Conservation (phyloP, 2,329 filamentous ascomycete species). For the Coleophoma crateriformis region DNA sequence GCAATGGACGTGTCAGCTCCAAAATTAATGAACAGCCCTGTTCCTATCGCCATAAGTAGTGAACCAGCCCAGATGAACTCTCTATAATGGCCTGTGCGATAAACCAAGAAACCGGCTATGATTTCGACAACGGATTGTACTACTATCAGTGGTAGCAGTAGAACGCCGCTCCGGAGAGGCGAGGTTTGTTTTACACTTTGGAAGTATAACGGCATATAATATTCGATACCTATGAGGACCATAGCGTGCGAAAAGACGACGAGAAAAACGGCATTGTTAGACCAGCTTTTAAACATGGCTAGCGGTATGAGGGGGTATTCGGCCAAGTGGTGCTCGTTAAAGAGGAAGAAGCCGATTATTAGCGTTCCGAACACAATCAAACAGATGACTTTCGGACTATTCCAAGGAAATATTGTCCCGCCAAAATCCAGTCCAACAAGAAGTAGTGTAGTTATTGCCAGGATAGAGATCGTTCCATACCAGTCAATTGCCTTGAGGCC, state of each 20-base stretch:
- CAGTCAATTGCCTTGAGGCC: conserved; percentile 59
- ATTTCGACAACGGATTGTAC: conserved; percentile 57
- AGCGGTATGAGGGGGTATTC: conserved; percentile 75
- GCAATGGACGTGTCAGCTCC: conserved; percentile 46
- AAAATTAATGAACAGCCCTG: conserved; percentile 56
- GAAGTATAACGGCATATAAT: conserved; percentile 59
- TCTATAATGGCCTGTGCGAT: conserved; percentile 58
- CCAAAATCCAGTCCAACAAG: conserved; percentile 83
- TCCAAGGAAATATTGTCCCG: conserved; percentile 56
- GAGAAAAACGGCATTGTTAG: conserved; percentile 60
- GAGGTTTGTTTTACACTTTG: conserved; percentile 43
- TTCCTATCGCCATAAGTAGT: conserved; percentile 53
- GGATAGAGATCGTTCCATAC: conserved; percentile 53
- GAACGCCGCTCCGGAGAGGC: conserved; percentile 68
- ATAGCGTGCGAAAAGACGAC: conserved; percentile 71
- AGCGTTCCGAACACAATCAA: conserved; percentile 57
- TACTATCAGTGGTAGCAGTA: conserved; percentile 66
- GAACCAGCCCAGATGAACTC: conserved; percentile 52
- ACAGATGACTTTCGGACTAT: conserved; percentile 23
- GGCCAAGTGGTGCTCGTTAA: conserved; percentile 69
- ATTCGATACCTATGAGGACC: conserved; percentile 12
- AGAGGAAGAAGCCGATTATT: conserved; percentile 52
- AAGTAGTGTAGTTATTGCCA: conserved; percentile 76
- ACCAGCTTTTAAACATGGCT: conserved; percentile 60
- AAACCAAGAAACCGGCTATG: conserved; percentile 45